Base-by-base conservation (phyloP, 805 yeast genomes). In the Maudiozyma saulgeensis region DNA sequence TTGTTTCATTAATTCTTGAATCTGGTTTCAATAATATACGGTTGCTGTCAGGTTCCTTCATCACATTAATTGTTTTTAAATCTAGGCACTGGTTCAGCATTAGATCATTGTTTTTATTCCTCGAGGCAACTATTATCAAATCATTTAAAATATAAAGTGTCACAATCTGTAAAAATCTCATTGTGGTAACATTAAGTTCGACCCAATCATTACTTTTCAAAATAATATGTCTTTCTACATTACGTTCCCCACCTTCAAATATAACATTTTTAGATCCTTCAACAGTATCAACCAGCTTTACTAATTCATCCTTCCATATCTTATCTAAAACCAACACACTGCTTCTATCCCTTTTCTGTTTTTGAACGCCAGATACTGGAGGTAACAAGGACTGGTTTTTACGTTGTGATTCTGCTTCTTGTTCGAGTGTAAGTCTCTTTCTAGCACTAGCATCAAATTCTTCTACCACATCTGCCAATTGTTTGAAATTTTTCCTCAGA, bases 181-280 rank as follows among this genome's bases (percentile, higher is more conserved):
- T 80, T 12, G 95, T 87, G 0, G 93, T 89, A 2, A 84, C 79
- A 59, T 88, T 89, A 51, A 90, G 69, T 65, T 89, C 96, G 50
- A 77, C 79, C 96, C 96, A 90, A 45, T 89, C 76, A 2, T 84
- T 84, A 62, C 88, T 80, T 57, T 89, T 93, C 9, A 81, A 77
- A 18, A 87, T 68, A 2, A 89, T 78, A 64, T 88, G 96, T 45
- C 96, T 75, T 3, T 90, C 93, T 9, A 35, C 23, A 13, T 50
- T 52, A 11, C 42, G 44, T 8, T 43, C 32, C 15, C 44, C 46
- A 34, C 42, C 43, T 16, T 47, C 46, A 26, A 48, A 45, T 4
- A 54, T 21, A 13, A 47, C 40, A 31, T 52, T 42, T n/a, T 48
- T 84, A 38, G 89, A 72, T n/a, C 96, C 95, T 54, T 90, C 96